Evolutionary conservation across 305 asterid species (phyloP), one percentile per base, ranked within the genome.

Genomic region (Lippia alba): DNA sequence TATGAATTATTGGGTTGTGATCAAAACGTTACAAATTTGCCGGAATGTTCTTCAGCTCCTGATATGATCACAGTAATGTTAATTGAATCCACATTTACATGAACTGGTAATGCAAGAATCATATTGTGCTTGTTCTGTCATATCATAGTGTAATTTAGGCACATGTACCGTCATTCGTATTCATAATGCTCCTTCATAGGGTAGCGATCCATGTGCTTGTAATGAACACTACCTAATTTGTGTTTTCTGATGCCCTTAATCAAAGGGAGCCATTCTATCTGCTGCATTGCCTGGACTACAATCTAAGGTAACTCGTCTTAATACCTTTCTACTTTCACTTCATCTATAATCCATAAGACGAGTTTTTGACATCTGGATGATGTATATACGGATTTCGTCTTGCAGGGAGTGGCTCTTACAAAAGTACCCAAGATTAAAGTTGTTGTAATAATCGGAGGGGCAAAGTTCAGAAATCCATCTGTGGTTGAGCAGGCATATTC

Each of bases 241-340:
- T 40, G 40, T 55, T 55, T 36, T 36, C 9, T 8, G 67, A 33
- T 46, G n/a, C 70, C 39, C 53, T 61, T 58, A 45, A 67, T 49
- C 68, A 45, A 83, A 95, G 99, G 99, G 99, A 33, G 98, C 98
- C 12, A 89, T 95, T 70, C 70, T 95, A 74, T 79, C 99, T 0
- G 98, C 89, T 69, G 96, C 84, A 24, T 78, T 95, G 69, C 83
- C 98, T 3, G 97, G 98, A 62, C 77, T 95, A 72, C 99, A 95
- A 76, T 84, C 84, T 46, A 88, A 86, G 60, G 99, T 90, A 74
- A 73, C 82, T 70, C 53, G 49, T 51, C 53, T 49, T 60, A 44
- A 11, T 24, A 10, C 49, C 10, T 16, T 30, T 46, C 56, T 20
- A 39, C 9, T 36, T 6, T 12, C 11, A 34, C 63, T 19, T 11